Conservation (phyloP, 2,329 filamentous ascomycete genomes). For the Cordyceps cateniannulata region DNA sequence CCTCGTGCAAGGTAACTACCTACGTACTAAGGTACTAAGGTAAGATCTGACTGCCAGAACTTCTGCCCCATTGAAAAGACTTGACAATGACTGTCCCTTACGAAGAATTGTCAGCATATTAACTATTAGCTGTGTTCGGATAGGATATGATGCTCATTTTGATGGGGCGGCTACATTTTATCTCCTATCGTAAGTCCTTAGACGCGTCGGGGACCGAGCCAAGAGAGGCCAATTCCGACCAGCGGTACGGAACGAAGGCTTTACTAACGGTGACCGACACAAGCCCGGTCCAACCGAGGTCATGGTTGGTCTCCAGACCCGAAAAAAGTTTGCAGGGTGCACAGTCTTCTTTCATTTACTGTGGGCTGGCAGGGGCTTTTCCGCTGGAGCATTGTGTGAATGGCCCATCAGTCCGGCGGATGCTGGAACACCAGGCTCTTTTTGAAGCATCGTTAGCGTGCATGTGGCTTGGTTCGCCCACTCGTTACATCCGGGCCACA, state of each 20-base stretch:
- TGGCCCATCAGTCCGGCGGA: not conserved
- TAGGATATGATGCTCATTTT: not conserved
- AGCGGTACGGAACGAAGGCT: conserved; percentile 5
- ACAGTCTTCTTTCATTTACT: conserved; percentile 7
- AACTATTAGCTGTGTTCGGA: not conserved
- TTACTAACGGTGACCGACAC: conserved; percentile 13
- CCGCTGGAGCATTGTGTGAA: not conserved
- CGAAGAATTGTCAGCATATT: conserved; percentile 7
- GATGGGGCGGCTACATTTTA: not conserved
- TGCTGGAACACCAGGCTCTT: not conserved
- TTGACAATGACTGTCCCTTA: conserved; percentile 1
- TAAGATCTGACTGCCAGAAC: too few species aligned
- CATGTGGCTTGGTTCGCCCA: conserved; percentile 9
- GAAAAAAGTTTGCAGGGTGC: conserved; percentile 7
- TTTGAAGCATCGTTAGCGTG: not conserved
- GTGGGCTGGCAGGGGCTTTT: conserved; percentile 7
- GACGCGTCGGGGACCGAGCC: conserved; percentile 11
- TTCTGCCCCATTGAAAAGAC: too few species aligned
- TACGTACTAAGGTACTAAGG: too few species aligned
- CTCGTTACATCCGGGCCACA: conserved; percentile 5
- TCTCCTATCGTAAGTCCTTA: conserved; percentile 12
- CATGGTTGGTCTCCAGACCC: conserved; percentile 8
- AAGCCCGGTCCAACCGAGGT: conserved; percentile 15
- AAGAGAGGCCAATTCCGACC: not conserved
- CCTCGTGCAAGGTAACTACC: too few species aligned